Percentiles rank a stretch among this genome's conserved stretches.
phyloP scores from a whole-genome alignment of 1,139 yeast species.

The Taphrina populina region DNA sequence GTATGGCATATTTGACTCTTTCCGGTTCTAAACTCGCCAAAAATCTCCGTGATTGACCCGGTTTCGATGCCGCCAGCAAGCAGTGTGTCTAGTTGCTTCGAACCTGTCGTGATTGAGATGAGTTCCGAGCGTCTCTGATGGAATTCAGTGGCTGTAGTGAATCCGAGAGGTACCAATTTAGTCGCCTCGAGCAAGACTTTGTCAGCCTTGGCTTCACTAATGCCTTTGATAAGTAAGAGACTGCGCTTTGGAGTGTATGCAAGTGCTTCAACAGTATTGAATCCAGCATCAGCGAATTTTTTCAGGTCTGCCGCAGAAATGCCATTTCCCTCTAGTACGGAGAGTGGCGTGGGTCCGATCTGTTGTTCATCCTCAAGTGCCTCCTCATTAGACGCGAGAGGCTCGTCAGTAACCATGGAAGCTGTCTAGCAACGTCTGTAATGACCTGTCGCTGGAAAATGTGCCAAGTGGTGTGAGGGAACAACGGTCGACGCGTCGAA shows the following conservation, averaged over 20 bases:
- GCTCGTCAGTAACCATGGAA: too few relatives aligned
- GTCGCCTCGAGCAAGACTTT: conserved; percentile 78
- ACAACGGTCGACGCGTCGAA: too few relatives aligned
- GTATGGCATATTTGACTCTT: conserved; percentile 97
- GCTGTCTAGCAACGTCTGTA: too few relatives aligned
- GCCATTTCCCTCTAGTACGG: conserved; percentile 63
- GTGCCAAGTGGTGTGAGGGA: too few relatives aligned
- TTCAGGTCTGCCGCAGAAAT: conserved; percentile 75
- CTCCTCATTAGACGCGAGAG: too few relatives aligned
- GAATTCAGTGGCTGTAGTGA: conserved; percentile 94
- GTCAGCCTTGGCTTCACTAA: conserved; percentile 94
- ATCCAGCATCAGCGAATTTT: conserved; percentile 79
- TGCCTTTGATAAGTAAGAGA: conserved; percentile 77
- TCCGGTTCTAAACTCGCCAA: conserved; percentile 98
- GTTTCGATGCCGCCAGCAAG: conserved; percentile 98
- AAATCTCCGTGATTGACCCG: conserved; percentile 92
- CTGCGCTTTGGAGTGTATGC: conserved; percentile 60
- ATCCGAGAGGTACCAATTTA: conserved; percentile 89
- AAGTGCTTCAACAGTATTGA: conserved; percentile 39
- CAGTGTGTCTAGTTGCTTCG: conserved; percentile 86
- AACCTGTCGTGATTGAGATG: conserved; percentile 91
- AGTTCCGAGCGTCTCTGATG: conserved; percentile 86
- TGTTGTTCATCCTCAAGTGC: conserved; percentile 35
- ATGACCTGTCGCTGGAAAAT: too few relatives aligned
- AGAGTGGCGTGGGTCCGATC: conserved; percentile 40